These are phyloP conservation scores for Blastobotrys americana DNA, from an alignment of 805 yeast genomes.

Conservation along the genomic window DNA sequence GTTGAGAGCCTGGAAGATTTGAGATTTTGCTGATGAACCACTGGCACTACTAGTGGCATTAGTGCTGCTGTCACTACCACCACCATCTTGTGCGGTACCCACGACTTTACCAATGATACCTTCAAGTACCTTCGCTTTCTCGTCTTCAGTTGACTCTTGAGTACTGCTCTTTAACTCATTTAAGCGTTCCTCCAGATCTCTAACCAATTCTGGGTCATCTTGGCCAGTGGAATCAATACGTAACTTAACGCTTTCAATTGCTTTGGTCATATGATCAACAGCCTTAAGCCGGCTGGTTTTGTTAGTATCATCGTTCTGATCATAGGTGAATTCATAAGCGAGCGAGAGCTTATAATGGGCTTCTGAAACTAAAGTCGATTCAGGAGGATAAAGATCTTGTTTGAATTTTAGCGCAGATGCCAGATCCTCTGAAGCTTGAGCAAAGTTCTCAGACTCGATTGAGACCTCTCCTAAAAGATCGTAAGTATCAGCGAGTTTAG, in stretches of 20 bases:
- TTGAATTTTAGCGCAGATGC: conserved; percentile 49
- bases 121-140: conserved; percentile 13
- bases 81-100: background rate
- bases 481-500: conserved; percentile 63
- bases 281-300: conserved; percentile 33
- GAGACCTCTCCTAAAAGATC: conserved; percentile 85
- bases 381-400: conserved; percentile 42
- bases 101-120: conserved; percentile 19
- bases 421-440: conserved; percentile 69
- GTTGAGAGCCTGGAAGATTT: conserved; percentile 4
- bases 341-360: conserved; percentile 74
- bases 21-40: conserved; percentile 5
- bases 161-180: conserved; percentile 17
- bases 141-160: conserved; percentile 9
- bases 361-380: conserved; percentile 59
- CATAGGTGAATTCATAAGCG: conserved; percentile 67
- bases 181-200: conserved; percentile 26
- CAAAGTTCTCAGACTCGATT: conserved; percentile 80
- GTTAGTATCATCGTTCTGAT: conserved; percentile 39
- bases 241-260: conserved; percentile 43
- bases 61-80: background rate
- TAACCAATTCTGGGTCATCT: conserved; percentile 30
- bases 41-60: no score
- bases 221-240: conserved; percentile 35
- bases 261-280: conserved; percentile 45